Evolutionary conservation across 1,284 basidiomycete species (phyloP).

Genomic region (Leccinum subrobustum): DNA sequence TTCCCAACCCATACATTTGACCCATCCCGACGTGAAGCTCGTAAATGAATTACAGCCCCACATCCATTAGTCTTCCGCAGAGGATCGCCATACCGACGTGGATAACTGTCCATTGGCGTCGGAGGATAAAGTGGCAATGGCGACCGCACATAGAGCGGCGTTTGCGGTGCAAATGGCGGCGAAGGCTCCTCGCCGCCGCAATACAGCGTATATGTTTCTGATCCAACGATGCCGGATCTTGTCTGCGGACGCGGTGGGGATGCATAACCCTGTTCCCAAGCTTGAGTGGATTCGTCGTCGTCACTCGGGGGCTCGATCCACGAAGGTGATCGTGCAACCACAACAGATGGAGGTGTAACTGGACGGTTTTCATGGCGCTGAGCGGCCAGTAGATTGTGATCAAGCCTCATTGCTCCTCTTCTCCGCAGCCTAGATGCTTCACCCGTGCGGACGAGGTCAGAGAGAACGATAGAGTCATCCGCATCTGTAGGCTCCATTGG

Average conservation of each 20-base stretch:
- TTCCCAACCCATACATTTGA: constrained; percentile 58
- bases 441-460: constrained; percentile 65
- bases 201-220: constrained; percentile 43
- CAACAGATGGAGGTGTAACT: constrained; percentile 28
- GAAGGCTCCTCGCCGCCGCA: constrained; percentile 44
- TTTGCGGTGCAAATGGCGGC: constrained; percentile 2
- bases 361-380: constrained; percentile 32
- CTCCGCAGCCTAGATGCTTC: constrained; percentile 71
- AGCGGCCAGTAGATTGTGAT: constrained; percentile 38
- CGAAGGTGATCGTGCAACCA: constrained; percentile 32
- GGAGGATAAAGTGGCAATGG: constrained; percentile 41
- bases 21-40: constrained; percentile 49
- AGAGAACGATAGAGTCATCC: constrained; percentile 67
- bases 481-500: constrained; percentile 41
- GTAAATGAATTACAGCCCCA: constrained; percentile 55
- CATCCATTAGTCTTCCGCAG: constrained; percentile 50
- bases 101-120: constrained; percentile 11
- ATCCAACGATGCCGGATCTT: constrained; percentile 14
- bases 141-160: constrained; percentile 34
- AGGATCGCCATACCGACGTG: constrained; percentile 10
- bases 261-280: constrained; percentile 36
- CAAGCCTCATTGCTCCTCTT: constrained; percentile 66
- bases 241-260: constrained; percentile 24
- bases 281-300: constrained; percentile 34
- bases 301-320: constrained; percentile 37